Base-by-base conservation (phyloP, 345 rosid species). In the Moricandia arvensis region DNA sequence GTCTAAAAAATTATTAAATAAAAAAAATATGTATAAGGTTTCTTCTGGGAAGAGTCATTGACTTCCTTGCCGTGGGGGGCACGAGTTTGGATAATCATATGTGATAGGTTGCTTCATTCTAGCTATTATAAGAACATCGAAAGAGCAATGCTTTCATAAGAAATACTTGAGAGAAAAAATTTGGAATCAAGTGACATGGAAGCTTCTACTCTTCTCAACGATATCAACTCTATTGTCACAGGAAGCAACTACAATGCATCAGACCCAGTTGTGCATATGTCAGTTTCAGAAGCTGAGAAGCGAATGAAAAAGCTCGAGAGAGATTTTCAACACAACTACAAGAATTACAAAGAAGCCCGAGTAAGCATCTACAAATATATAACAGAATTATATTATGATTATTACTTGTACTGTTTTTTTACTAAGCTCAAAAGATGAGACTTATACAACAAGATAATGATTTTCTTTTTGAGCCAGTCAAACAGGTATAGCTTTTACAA, bases 31-130 rank as follows among this genome's bases (percentile, higher is more conserved):
- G 13, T 1, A 57, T 2, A 57, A 57, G 61, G 13, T 11, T 10
- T 57, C 61, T 57, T 54, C 7, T 1, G 61, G 33, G 16, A 12
- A 12, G 33, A 57, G 33, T n/a, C 33, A 2, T 57, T 57, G 61
- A 57, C 61, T 57, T 57, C 15, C 61, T 57, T 57, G 60, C 31
- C 31, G 60, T 57, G 60, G 33, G 60, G 60, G 4, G 31, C 60
- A 57, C 13, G 60, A 24, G n/a, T 4, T 55, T 9, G 30, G 30
- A 55, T 24, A 57, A 57, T 24, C 31, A 24, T 4, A 24, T 57
- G 31, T 57, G 60, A 57, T 11, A 57, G 15, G 15, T 57, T 57
- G 15, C 31, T 57, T 57, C 8, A 57, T 10, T 51, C 49, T 11
- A 41, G 49, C 49, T 41, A 41, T 12, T 41, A 41, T 41, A 41